A percentile compares a stretch with the other conserved stretches of the same genome.
phyloP scores from a whole-genome alignment of 257 asterid species.

The Solanum paucissectum region DNA sequence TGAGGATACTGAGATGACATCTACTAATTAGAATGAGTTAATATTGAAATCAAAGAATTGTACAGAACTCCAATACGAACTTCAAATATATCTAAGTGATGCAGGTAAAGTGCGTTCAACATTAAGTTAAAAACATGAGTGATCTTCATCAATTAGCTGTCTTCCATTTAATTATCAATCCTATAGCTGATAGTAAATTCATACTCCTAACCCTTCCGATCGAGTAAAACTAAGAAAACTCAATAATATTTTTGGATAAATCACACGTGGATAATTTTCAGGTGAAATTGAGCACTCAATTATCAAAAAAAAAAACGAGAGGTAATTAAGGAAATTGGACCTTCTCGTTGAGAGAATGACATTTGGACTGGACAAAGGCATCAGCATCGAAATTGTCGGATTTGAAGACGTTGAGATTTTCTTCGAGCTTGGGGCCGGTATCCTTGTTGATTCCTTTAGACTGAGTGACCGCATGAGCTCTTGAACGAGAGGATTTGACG shows the following conservation, averaged over 20 bases:
- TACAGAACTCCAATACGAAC: background rate
- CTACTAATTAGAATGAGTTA: background rate
- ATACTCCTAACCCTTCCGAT: background rate
- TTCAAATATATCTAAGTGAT: background rate
- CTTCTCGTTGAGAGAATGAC: constrained; percentile 85
- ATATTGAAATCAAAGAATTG: background rate
- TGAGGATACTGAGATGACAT: background rate
- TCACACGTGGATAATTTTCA: background rate
- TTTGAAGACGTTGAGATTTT: constrained; percentile 85
- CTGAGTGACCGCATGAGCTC: constrained; percentile 50
- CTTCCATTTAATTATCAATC: background rate
- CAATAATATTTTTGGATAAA: background rate
- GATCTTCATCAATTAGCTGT: background rate
- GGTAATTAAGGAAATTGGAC: constrained; percentile 9
- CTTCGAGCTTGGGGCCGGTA: constrained; percentile 68
- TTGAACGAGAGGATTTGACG: constrained; percentile 70
- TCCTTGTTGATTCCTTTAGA: constrained; percentile 52
- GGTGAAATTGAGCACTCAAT: background rate
- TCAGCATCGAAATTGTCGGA: constrained; percentile 93
- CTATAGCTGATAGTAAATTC: background rate
- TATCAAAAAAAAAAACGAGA: background rate
- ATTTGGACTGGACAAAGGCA: constrained; percentile 73
- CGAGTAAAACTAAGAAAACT: background rate
- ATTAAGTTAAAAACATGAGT: background rate
- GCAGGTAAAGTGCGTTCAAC: background rate